Conservation (phyloP, 352 stramenopile species). For the Phytopythium helicoides region DNA sequence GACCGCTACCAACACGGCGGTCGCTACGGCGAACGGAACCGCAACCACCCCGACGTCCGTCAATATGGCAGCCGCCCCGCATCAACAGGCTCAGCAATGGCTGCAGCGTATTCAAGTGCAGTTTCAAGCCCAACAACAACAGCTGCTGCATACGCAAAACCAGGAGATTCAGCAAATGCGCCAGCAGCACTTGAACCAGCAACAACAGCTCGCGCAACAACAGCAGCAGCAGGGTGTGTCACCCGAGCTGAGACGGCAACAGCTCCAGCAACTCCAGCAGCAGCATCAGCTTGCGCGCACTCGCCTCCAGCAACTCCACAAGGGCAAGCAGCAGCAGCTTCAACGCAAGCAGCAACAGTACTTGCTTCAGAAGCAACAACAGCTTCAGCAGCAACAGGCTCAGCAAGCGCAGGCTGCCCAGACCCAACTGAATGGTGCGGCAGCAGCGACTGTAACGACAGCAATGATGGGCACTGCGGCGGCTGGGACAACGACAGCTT, state of each 20-base stretch:
- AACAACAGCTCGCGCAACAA: constrained; percentile 69
- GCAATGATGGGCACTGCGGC: constrained; percentile 32
- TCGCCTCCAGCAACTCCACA: constrained; percentile 70
- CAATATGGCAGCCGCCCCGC: constrained; percentile 35
- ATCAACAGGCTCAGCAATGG: constrained; percentile 78
- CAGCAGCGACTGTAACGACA: constrained; percentile 15
- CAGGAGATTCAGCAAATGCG: constrained; percentile 77
- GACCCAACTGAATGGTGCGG: constrained; percentile 17
- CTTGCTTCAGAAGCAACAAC: constrained; percentile 73
- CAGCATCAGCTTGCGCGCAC: constrained; percentile 66
- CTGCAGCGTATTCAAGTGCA: constrained; percentile 81
- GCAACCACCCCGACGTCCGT: constrained; percentile 15
- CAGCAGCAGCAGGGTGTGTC: constrained; percentile 66
- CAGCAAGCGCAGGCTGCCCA: constrained; percentile 40
- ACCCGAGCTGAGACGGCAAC: constrained; percentile 56
- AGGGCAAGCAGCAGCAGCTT: constrained; percentile 79
- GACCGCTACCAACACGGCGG: constrained; percentile 17
- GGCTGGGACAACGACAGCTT: constrained; percentile 19
- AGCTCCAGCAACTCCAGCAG: constrained; percentile 75
- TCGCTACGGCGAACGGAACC: constrained; percentile 15
- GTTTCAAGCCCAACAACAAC: constrained; percentile 76
- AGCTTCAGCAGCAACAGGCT: constrained; percentile 56
- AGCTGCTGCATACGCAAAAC: constrained; percentile 69
- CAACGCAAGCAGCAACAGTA: constrained; percentile 82
- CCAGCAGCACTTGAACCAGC: constrained; percentile 72